Conservation (phyloP, 495 filamentous ascomycete species). For the Aspergillus nidulans region DNA sequence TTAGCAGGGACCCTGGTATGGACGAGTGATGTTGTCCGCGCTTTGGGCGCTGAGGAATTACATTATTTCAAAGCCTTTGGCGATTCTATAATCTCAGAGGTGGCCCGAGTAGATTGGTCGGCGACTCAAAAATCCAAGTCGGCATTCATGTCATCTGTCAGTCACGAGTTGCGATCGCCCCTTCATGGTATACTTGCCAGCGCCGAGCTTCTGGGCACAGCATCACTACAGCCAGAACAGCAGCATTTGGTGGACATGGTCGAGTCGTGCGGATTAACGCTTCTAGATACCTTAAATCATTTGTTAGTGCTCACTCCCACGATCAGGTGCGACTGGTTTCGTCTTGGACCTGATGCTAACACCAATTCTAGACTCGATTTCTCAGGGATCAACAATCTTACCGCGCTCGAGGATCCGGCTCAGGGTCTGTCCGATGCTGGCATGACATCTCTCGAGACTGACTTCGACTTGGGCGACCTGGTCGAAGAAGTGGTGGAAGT, state of each 20-base stretch:
- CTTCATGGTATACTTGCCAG: conserved; percentile 64
- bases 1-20: conserved; percentile 57
- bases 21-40: conserved; percentile 46
- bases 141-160: conserved; percentile 67
- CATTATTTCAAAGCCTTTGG: conserved; percentile 57
- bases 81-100: conserved; percentile 59
- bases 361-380: conserved; percentile 42
- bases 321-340: not conserved
- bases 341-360: not conserved
- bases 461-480: conserved; percentile 44
- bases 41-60: conserved; percentile 43
- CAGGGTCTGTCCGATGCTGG: conserved; percentile 2
- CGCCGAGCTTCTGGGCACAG: conserved; percentile 53
- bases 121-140: conserved; percentile 54
- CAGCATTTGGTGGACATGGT: conserved; percentile 56
- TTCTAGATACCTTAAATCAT: conserved; percentile 69
- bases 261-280: conserved; percentile 58
- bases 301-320: conserved; percentile 20
- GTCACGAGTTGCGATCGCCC: conserved; percentile 67
- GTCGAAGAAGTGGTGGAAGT: conserved; percentile 58
- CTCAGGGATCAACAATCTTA: conserved; percentile 49
- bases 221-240: conserved; percentile 40
- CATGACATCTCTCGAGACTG: conserved; percentile 20
- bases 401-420: conserved; percentile 6
- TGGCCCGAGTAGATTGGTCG: conserved; percentile 48